phyloP scores from a whole-genome alignment of 2,329 filamentous ascomycete species.

The Paramyrothecium sp. region DNA sequence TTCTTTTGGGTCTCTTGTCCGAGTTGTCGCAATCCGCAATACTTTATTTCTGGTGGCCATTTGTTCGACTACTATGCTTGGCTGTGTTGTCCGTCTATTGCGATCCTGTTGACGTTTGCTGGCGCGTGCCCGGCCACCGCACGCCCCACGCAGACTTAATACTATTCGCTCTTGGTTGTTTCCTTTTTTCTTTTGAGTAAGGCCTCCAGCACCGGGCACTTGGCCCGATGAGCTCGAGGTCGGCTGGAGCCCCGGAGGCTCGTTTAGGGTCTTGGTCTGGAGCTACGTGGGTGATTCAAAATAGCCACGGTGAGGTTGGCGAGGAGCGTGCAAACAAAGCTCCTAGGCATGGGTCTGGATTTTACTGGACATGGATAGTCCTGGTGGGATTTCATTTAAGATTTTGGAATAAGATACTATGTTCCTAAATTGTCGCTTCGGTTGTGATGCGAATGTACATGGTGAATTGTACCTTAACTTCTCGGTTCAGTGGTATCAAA shows the following conservation, averaged over 20 bases:
- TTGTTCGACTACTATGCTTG: constrained; percentile 13
- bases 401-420: neutral
- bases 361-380: neutral
- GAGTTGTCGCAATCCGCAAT: neutral
- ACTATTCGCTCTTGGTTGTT: neutral
- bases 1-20: neutral
- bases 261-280: constrained; percentile 14
- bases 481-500: neutral
- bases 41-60: constrained; percentile 16
- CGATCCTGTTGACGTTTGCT: neutral
- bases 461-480: neutral
- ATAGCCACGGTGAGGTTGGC: constrained; percentile 4
- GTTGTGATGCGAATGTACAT: too few relatives aligned
- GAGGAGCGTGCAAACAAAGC: neutral
- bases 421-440: too few relatives aligned
- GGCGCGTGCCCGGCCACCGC: constrained; percentile 20
- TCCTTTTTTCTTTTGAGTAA: constrained; percentile 12
- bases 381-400: neutral
- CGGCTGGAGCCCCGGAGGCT: constrained; percentile 32
- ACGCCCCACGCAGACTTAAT: constrained; percentile 24
- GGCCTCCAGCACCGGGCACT: constrained; percentile 14
- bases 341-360: neutral
- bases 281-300: neutral
- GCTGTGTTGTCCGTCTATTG: constrained; percentile 4
- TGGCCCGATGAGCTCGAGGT: constrained; percentile 2